Base-by-base conservation (phyloP, 495 filamentous ascomycete species). In the Neurospora sp. region DNA sequence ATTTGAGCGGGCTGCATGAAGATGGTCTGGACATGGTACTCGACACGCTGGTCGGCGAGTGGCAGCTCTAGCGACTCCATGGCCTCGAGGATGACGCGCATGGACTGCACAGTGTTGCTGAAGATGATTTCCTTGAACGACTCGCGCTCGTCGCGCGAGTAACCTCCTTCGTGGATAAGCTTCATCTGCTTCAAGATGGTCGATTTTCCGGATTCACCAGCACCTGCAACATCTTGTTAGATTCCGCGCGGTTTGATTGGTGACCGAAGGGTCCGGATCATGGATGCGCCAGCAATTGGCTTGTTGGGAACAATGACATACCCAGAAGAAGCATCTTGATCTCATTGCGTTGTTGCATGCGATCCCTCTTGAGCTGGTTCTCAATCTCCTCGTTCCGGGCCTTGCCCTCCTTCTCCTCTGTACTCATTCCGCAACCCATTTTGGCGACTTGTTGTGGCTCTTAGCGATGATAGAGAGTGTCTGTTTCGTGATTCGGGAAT, bases 321-420 rank as follows among this genome's bases (percentile, higher is more conserved):
- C 95, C 95, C 79, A 99, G 90, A 82, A 99, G 88, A 81, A 99
- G 87, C 94, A 99, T 97, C 89, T 99, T 99, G 84, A 99, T 97
- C 84, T 99, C 96, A 77, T 97, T 97, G 77, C 94, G 89, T 86
- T 96, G 93, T 87, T 92, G 89, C 90, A 97, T 91, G 87, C 93
- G 95, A 83, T 99, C 96, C 81, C 91, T 89, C 86, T 97, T 96
- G 79, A 99, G 86, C 87, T 95, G 92, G 83, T 97, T 98, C 85
- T 99, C 96, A 81, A 99, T 99, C 90, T 97, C 94, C 88, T 98
- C 96, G 83, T 99, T 98, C 78, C 94, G 90, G 84, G 92, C 90
- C 92, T 97, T 98, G 85, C 96, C 96, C 93, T 99, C 96, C 93
- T 97, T 98, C 86, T 98, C 96, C 89, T 98, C 96, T 78, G 96